Conservation (phyloP, 805 yeast species). For the Blastobotrys attinorum region DNA sequence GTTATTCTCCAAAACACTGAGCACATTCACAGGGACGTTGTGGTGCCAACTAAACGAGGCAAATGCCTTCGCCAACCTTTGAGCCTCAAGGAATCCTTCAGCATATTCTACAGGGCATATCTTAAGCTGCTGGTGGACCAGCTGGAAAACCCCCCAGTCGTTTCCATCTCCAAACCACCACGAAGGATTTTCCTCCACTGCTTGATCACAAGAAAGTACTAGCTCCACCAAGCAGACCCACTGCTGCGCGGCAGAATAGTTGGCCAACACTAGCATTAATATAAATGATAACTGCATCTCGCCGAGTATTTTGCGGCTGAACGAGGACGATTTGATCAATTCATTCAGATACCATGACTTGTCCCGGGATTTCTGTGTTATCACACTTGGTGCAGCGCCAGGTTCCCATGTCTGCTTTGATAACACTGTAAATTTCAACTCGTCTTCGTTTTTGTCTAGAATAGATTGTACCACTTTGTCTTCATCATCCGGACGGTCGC, state of each 20-base stretch:
- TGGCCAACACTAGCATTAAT: constrained; percentile 46
- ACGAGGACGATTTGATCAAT: constrained; percentile 22
- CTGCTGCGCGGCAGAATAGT: constrained; percentile 54
- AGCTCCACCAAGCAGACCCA: constrained; percentile 50
- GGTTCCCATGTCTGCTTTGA: constrained; percentile 34
- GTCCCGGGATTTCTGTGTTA: constrained; percentile 49
- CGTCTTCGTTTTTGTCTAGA: constrained; percentile 29
- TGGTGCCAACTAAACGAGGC: neutral
- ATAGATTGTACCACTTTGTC: constrained; percentile 29
- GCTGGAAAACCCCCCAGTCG: constrained; percentile 31
- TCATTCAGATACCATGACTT: constrained; percentile 48
- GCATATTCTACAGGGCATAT: constrained; percentile 38
- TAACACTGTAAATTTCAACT: constrained; percentile 36
- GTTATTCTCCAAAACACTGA: too few species aligned
- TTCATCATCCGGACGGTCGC: constrained; percentile 16
- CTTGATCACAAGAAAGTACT: constrained; percentile 30
- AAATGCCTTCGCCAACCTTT: constrained; percentile 1
- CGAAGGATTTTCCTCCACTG: constrained; percentile 20
- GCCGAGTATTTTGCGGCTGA: constrained; percentile 21
- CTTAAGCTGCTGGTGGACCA: constrained; percentile 33
- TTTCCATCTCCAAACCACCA: constrained; percentile 27
- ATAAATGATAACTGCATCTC: constrained; percentile 50
- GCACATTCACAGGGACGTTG: too few species aligned
- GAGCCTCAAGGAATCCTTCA: constrained; percentile 28
- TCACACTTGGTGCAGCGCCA: constrained; percentile 31